Evolutionary conservation across 163 green algal species (phyloP), one percentile per base, ranked within the genome.

Genomic region (Picocystis sp.): DNA sequence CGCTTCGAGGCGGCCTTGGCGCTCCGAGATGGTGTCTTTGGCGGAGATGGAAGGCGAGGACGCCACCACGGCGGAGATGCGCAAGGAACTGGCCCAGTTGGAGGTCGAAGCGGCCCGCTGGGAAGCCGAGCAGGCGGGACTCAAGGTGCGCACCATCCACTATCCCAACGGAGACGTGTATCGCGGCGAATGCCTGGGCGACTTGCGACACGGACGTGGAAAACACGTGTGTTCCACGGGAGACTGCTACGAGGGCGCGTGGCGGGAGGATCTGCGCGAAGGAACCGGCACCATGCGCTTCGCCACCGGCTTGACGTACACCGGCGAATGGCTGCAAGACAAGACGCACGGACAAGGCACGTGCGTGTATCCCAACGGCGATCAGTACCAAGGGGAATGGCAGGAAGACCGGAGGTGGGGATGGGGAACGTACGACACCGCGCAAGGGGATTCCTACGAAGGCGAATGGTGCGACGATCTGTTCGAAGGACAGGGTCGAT

Each of bases 401-500:
- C 47, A 65, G 50, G 14, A 63, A 41, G 62, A 70, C 44, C 57
- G 60, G 2, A 53, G 52, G 15, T 65, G 50, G 50, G 62, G 62
- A 3, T 70, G 62, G 62, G 62, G 62, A 3, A 34, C 41, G 45
- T 49, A 57, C 3, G n/a, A 49, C n/a, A 56, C 54, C 11, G 33
- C 25, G 3, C 53, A 21, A n/a, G 62, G 62, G 9, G 62, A 65
- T 21, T 22, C 43, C 2, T 70, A 70, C 57, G 62, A 70, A 47
- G 62, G 62, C 8, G 43, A 61, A 33, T 70, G 56, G 55, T 14
- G 55, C 14, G 57, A 62, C 50, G 24, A 42, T 54, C 38, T 70
- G 3, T 52, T 67, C 51, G 45, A 58, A 68, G 69, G 65, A 41
- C 60, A 73, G 46, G 74, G 74, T 9, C 60, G 69, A 14, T 67